Evolutionary conservation across 257 asterid species (phyloP).

Genomic region (Solanum lycopersicoides): DNA sequence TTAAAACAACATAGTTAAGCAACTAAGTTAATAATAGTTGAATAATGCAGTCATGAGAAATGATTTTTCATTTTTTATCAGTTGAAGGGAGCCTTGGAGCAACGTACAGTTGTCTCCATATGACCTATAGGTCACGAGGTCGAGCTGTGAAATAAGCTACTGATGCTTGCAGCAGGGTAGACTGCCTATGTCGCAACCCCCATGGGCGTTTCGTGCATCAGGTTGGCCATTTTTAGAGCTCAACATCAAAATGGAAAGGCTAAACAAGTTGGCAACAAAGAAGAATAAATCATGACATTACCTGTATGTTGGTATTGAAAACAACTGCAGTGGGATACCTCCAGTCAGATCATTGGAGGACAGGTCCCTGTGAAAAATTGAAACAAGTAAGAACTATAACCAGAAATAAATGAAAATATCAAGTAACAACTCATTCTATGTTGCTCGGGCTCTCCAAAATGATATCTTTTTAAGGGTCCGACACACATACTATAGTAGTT

Average conservation of each 20-base stretch:
- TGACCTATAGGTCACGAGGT: neutral
- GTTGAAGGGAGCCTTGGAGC: neutral
- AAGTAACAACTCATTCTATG: neutral
- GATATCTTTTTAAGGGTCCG: neutral
- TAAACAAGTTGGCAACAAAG: neutral
- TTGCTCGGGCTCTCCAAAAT: neutral
- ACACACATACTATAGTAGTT: neutral
- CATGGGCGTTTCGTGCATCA: neutral
- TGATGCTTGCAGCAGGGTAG: neutral
- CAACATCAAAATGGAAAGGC: neutral
- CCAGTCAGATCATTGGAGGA: constrained; percentile 71
- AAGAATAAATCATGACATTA: constrained; percentile 11
- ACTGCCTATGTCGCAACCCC: neutral
- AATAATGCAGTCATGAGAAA: neutral
- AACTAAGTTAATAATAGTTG: neutral
- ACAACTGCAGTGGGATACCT: constrained; percentile 47
- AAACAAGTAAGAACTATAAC: neutral
- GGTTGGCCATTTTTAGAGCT: neutral
- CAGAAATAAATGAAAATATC: neutral
- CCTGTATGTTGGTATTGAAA: constrained; percentile 61
- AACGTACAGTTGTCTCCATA: neutral
- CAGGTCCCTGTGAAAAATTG: constrained; percentile 49
- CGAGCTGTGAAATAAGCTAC: neutral
- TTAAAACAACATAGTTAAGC: neutral
- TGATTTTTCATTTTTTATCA: neutral